Base-by-base conservation (phyloP, 2,329 filamentous ascomycete species). In the Teratosphaeria zuluensis region DNA sequence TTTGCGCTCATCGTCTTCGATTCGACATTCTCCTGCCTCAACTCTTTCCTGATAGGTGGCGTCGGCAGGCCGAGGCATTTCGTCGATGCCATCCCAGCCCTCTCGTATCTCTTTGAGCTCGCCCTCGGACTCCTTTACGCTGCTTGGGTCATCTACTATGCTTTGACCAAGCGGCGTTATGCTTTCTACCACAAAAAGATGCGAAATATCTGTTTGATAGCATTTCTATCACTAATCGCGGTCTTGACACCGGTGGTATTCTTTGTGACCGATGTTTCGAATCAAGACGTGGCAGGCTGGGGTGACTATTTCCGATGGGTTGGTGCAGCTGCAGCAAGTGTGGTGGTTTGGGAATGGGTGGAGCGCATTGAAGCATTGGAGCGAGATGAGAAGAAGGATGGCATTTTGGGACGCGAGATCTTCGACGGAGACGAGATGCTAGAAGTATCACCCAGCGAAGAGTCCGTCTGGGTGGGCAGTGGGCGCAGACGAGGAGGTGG, bases 291-390 rank as follows among this genome's bases (percentile, higher is more conserved):
- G 61, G 89, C 89, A 46, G 90, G 88, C 8, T 96, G 92, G 92
- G 92, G 92, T 69, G 92, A 95, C 69, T 96, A 96, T 69, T 92
- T 96, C 53, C 81, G 91, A 68, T 96, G 92, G 92, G 92, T 96
- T n/a, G 92, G 92, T 54, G 91, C 91, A 1, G 91, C 92, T 0
- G 91, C 91, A 1, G 92, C 92, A 31, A 95, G 90, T 74, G 92
- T 96, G n/a, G 89, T 96, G 24, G 92, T 96, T 1, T 96, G 92
- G 92, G 92, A 96, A 73, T 96, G 92, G 92, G 92, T 96, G 2
- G 92, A 96, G 73, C 83, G 92, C 30, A 96, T 96, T 54, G 92
- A 96, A 72, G 90, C 91, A 0, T 74, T 96, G 61, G 92, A 96
- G 76, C 84, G 92, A 65, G 91, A 96, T 72, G 91, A 96, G 72